Evolutionary conservation across 495 filamentous ascomycete genomes (phyloP), one percentile per base, ranked within the genome.

Genomic region (Aspergillus hancockii): DNA sequence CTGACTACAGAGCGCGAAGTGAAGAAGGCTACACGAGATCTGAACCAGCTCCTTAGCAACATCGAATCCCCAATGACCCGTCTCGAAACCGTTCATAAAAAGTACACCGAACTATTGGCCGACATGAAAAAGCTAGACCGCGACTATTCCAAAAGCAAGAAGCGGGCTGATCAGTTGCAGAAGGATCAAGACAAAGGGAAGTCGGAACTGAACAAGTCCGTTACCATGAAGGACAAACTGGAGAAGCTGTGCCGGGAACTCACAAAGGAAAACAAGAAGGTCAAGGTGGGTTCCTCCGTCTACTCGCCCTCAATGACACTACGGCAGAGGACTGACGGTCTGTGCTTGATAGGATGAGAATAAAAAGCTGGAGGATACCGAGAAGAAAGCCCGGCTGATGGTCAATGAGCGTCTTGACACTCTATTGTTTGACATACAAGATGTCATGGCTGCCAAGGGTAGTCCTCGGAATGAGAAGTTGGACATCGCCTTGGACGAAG

Each of bases 121-220:
- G 91, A 96, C 57, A 95, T 98, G 91, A 96, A 96, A 67, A 86
- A 91, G 52, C 82, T 95, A 58, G 93, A 98, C 70, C 89, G 93
- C 30, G 94, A 98, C 55, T 90, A 96, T 66, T 81, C 89, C 41
- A 98, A 96, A 76, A 92, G 92, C 67, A 96, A 96, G 77, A 98
- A 97, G 75, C 88, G 92, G 9, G 91, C 89, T 16, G 94, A 98
- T 73, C 89, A 92, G 65, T 71, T 98, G 57, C 94, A 98, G 75
- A 98, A 98, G 71, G 94, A 98, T 62, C 95, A 95, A 71, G 94
- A 98, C 72, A 87, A 90, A 60, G 85, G 86, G 19, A 86, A 90
- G 61, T 88, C 87, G 38, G 94, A 98, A 71, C 80, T 96, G 53
- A 93, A 83, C 72, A 95, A 94, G 72, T 92, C 90, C 21, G 84